Base-by-base conservation (phyloP, 2,329 filamentous ascomycete species). In the Fusarium pseudoanthophilum region DNA sequence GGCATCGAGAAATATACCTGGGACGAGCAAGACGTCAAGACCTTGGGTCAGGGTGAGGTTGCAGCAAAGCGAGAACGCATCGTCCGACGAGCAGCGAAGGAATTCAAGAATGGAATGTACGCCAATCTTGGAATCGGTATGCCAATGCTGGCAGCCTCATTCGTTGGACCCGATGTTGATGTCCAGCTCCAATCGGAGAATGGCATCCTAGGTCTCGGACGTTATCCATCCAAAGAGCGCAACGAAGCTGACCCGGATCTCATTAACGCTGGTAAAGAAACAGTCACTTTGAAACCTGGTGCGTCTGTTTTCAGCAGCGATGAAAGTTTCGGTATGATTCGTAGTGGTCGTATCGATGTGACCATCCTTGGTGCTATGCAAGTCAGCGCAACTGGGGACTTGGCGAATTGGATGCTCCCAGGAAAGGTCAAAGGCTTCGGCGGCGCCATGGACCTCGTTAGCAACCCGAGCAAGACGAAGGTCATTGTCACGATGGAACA, bases 401-500 rank as follows among this genome's bases (percentile, higher is more conserved):
- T 97, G 62, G 95, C 95, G 69, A 97, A 97, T 86, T 97, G 93
- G 90, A 96, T 96, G 93, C 85, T 97, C 76, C 94, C 94, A 4
- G 94, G 94, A 68, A 97, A 97, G 86, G 92, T 96, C 81, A 97
- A 97, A 89, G 94, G 94, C 45, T 95, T 97, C 77, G 94, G 94
- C 28, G 95, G 95, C 58, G 95, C 95, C 64, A 97, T 97, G 94
- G 95, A 97, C 83, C 86, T 97, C 32, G 95, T 97, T 63, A 93
- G 90, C 79, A 97, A 97, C 84, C 95, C 95, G 1, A 89, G 89
- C 73, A 87, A 87, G 74, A 97, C 95, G 32, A 96, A 95, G 86
- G 95, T 98, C 21, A 95, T 98, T 4, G 93, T 97, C 56, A 95
- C 95, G 7, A 97, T 97, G 92, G 95, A 98, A 83, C 95, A 98